Evolutionary conservation across 2,329 filamentous ascomycete species (phyloP), one percentile per base, ranked within the genome.

Genomic region (Talaromyces sp.): DNA sequence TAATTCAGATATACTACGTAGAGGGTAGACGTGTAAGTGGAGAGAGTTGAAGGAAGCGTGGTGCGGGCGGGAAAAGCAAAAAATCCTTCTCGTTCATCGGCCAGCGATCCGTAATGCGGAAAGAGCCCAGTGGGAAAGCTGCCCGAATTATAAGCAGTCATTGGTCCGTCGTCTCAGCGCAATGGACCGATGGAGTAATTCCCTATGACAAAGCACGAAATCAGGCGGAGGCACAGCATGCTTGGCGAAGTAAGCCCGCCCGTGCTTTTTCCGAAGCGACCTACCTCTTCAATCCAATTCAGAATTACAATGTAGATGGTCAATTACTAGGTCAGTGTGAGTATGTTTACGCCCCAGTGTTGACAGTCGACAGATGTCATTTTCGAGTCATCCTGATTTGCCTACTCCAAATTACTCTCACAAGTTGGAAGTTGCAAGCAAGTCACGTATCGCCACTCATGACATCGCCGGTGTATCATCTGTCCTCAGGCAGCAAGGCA

Each of bases 61-160:
- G 36, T 43, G 56, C 22, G 56, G 56, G 56, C 56, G 56, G 56
- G 36, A 59, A 29, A 59, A 59, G 56, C 56, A 58, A 58, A 58
- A 58, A 40, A 27, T 43, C 56, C 22, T 56, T 36, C 31, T 17
- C n/a, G 51, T 54, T 54, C 51, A 31, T 54, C 27, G 51, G 51
- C 51, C 29, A 38, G n/a, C 15, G 53, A 36, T 56, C 53, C 53
- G 53, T 56, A 56, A 38, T 36, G 31, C 53, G 53, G 31, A 56
- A 56, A 25, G 31, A 36, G 19, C 2, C 5, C 31, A 25, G 53
- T 36, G 53, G 53, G 11, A 31, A 56, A 38, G 53, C 53, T 36
- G 53, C n/a, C 53, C 6, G 27, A 1, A 13, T 13, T 7, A 17
- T n/a, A 13, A 8, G 51, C n/a, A 5, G 31, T 15, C 34, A 56